Percentiles rank a stretch among this genome's conserved stretches.
These are phyloP conservation scores for Beauveria varroae DNA, from an alignment of 2,329 filamentous ascomycete species.

Conservation along the genomic window DNA sequence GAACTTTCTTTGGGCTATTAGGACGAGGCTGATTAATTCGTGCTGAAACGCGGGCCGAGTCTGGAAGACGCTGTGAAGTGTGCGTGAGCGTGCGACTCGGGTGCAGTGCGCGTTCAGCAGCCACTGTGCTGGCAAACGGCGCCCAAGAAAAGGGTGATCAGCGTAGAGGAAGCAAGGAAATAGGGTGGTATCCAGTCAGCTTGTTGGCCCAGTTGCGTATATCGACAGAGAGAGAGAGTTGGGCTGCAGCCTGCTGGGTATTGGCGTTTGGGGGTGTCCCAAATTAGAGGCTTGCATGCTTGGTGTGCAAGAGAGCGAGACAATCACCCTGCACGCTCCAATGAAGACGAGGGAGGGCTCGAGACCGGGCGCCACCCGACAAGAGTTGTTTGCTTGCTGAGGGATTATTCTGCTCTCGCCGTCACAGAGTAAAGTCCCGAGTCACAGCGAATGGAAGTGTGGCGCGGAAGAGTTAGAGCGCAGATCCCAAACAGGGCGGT, in stretches of 20 bases:
- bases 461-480: neutral
- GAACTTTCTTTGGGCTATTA: neutral
- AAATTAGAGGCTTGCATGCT: constrained; percentile 6
- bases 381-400: constrained; percentile 1
- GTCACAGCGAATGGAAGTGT: neutral
- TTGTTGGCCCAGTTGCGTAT: neutral
- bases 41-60: neutral
- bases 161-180: neutral
- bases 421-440: neutral
- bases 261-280: neutral
- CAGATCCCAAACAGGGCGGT: neutral
- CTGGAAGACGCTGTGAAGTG: neutral
- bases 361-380: neutral
- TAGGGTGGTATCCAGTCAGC: neutral
- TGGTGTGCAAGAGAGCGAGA: constrained; percentile 3
- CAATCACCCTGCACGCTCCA: neutral
- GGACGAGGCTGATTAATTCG: neutral
- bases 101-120: neutral
- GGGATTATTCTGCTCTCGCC: neutral
- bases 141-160: neutral
- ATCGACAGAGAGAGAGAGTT: neutral
- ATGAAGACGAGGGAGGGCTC: neutral
- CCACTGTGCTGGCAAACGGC: neutral
- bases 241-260: neutral
- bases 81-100: neutral